Percentiles rank a stretch among this genome's conserved stretches.
Conservation (phyloP, 2,329 filamentous ascomycete species). For the Emergomyces orientalis region DNA sequence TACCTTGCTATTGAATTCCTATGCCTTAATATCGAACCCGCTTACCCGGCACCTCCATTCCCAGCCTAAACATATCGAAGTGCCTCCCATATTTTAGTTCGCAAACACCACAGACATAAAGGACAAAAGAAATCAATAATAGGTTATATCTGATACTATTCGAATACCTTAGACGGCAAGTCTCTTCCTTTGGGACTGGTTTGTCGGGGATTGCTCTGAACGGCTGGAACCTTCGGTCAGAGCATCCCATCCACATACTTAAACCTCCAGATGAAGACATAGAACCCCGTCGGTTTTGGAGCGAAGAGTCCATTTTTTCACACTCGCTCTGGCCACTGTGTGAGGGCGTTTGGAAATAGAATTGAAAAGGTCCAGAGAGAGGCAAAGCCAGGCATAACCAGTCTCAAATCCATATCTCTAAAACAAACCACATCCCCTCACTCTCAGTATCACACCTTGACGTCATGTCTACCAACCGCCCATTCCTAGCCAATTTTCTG, state of each 20-base stretch:
- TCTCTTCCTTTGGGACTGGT: background rate
- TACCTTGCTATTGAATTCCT: background rate
- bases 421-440: background rate
- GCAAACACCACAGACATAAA: background rate
- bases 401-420: background rate
- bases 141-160: background rate
- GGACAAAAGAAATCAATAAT: background rate
- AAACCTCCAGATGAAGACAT: background rate
- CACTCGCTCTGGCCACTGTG: background rate
- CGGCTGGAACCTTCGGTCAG: background rate
- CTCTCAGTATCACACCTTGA: background rate
- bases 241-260: background rate
- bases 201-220: background rate
- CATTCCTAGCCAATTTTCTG: constrained; percentile 58
- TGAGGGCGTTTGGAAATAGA: background rate
- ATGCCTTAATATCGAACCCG: background rate
- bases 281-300: background rate
- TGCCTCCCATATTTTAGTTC: background rate
- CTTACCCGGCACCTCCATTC: background rate
- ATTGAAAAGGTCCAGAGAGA: background rate
- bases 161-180: background rate
- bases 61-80: background rate
- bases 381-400: background rate
- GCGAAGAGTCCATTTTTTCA: background rate
- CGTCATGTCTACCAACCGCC: constrained; percentile 56